Conservation (phyloP, 1,284 basidiomycete species). For the Puccinia polysora region DNA sequence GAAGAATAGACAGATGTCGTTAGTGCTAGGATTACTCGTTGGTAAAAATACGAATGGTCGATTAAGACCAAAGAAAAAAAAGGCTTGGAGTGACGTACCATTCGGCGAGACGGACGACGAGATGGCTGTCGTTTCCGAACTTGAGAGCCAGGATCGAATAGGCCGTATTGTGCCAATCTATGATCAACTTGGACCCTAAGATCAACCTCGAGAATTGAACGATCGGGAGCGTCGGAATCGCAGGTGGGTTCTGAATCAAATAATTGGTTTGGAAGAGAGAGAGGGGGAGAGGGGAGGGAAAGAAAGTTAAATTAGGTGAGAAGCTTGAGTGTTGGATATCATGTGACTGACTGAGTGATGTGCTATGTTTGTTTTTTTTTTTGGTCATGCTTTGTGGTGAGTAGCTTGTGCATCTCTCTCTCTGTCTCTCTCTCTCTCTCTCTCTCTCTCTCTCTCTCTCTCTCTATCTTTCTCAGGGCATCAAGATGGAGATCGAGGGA, state of each 20-base stretch:
- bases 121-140: slow-evolving; percentile 61
- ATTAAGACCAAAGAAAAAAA: not conserved
- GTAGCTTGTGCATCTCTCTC: no score
- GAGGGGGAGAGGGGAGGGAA: slow-evolving; percentile 46
- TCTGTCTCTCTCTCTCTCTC: no score
- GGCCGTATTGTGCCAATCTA: slow-evolving; percentile 99
- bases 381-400: no score
- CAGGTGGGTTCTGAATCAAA: slow-evolving; percentile 76
- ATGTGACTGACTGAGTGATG: no score
- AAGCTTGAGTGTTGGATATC: no score
- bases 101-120: slow-evolving; percentile 69
- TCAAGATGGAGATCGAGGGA: not conserved
- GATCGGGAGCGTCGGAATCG: slow-evolving; percentile 83
- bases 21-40: no score
- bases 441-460: not conserved
- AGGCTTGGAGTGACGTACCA: slow-evolving; percentile 62
- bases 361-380: no score
- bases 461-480: not conserved
- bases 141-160: slow-evolving; percentile 86
- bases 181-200: slow-evolving; percentile 75
- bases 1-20: no score
- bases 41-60: no score
- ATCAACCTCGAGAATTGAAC: slow-evolving; percentile 69
- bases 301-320: slow-evolving; percentile 18
- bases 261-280: not conserved